Conservation (phyloP, 1,284 basidiomycete species). For the Microbotryum scabiosae region DNA sequence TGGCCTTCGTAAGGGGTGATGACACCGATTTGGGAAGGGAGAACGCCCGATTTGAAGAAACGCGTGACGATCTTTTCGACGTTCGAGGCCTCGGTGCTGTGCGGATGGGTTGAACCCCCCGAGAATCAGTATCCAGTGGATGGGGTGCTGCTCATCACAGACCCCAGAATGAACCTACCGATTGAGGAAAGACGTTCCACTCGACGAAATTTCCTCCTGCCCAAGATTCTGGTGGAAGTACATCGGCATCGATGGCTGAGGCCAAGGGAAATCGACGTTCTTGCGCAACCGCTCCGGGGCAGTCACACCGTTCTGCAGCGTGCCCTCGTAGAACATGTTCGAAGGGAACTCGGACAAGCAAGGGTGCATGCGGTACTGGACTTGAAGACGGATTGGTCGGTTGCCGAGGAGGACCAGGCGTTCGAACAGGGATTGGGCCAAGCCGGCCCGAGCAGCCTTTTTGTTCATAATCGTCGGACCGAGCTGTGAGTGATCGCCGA, state of each 20-base stretch:
- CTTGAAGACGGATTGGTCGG: conserved; percentile 93
- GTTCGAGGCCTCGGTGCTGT: conserved; percentile 94
- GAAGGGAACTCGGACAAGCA: conserved; percentile 98
- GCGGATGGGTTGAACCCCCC: too few species aligned
- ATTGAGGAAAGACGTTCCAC: conserved; percentile 97
- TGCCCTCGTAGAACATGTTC: conserved; percentile 99
- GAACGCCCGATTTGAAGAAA: conserved; percentile 97
- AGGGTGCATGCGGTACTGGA: conserved; percentile 99
- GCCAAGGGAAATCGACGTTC: conserved; percentile 99
- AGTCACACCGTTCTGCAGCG: conserved; percentile 96
- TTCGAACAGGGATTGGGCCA: conserved; percentile 96
- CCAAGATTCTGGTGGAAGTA: conserved; percentile 99
- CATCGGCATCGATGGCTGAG: conserved; percentile 95
- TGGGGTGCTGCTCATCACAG: too few species aligned
- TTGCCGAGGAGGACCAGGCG: conserved; percentile 91
- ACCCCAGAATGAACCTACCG: conserved; percentile 45
- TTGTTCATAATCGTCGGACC: conserved; percentile 99
- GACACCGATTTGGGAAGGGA: conserved; percentile 91
- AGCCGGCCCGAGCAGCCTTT: conserved; percentile 92
- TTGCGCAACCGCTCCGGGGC: conserved; percentile 93
- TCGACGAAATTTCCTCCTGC: conserved; percentile 97
- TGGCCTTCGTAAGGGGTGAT: conserved; percentile 99
- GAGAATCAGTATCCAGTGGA: conserved; percentile 10
- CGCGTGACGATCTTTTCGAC: conserved; percentile 99
- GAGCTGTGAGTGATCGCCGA: conserved; percentile 73